Evolutionary conservation across 176 grass and related monocot species (phyloP).

Genomic region (Otatea glauca): DNA sequence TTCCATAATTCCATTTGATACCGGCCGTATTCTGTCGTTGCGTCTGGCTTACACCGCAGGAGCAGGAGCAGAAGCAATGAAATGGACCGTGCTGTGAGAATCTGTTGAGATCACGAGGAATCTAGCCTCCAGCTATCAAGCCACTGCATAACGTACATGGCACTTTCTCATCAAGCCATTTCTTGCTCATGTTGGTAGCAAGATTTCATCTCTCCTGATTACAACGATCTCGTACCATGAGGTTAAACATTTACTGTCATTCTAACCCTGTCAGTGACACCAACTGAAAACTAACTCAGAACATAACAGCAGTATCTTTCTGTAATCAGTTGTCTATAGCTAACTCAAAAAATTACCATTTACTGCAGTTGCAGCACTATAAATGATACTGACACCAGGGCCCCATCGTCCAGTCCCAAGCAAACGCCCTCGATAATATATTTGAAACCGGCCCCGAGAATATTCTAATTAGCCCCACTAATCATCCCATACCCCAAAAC

Average conservation of each 20-base stretch:
- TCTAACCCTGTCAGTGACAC: not conserved
- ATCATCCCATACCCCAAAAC: no score
- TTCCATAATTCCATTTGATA: not conserved
- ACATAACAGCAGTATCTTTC: not conserved
- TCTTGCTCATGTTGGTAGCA: not conserved
- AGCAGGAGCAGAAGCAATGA: not conserved
- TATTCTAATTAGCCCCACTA: no score
- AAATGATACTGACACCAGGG: not conserved
- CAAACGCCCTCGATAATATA: not conserved
- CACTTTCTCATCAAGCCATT: not conserved
- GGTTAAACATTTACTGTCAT: no score
- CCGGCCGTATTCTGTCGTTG: not conserved
- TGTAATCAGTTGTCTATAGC: not conserved
- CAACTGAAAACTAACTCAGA: not conserved
- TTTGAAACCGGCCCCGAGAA: no score
- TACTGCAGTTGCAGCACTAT: no score
- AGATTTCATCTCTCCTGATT: not conserved
- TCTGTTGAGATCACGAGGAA: not conserved
- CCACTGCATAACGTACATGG: not conserved
- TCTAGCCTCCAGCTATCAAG: not conserved
- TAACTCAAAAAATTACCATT: not conserved
- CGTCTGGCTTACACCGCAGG: no score
- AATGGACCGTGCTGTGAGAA: not conserved
- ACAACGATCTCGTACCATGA: not conserved
- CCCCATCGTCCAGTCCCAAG: not conserved